Conservation (phyloP, 1,284 basidiomycete species). For the Papiliotrema laurentii region DNA sequence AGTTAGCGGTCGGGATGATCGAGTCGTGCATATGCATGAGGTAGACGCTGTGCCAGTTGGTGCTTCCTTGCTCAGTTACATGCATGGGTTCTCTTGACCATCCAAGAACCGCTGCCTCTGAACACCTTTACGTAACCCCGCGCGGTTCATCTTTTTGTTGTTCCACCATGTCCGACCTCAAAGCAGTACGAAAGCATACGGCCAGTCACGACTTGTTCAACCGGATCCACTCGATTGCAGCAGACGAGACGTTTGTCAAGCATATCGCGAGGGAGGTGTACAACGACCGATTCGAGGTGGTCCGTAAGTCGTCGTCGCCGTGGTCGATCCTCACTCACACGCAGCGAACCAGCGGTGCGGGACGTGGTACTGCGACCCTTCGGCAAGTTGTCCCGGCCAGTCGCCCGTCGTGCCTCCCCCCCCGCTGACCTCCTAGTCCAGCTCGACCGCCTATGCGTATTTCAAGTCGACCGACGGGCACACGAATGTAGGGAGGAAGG, state of each 20-base stretch:
- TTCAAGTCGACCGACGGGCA: conserved; percentile 99
- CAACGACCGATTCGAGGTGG: conserved; percentile 30
- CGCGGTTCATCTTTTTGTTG: not conserved
- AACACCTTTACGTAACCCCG: no score
- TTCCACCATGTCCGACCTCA: conserved; percentile 10
- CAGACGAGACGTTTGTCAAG: conserved; percentile 68
- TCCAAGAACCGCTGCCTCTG: no score
- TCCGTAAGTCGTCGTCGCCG: conserved; percentile 26
- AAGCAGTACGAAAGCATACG: conserved; percentile 39
- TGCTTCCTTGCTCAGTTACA: no score
- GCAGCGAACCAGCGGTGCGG: conserved; percentile 91
- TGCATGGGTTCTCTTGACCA: no score
- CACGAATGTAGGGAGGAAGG: conserved; percentile 50
- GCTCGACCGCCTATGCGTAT: conserved; percentile 58
- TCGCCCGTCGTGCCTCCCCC: not conserved
- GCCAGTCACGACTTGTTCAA: conserved; percentile 66
- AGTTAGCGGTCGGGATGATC: conserved; percentile 15
- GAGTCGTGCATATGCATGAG: no score
- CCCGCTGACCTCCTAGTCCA: conserved; percentile 16
- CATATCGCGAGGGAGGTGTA: conserved; percentile 56
- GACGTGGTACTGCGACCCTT: conserved; percentile 84
- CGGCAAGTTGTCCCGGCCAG: conserved; percentile 32
- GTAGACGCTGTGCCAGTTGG: no score
- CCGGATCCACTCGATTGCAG: conserved; percentile 74
- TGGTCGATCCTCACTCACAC: not conserved